A percentile compares a stretch with the other conserved stretches of the same genome.
These are phyloP conservation scores for Neonectria punicea DNA, from an alignment of 2,329 filamentous ascomycete species.

Conservation along the genomic window DNA sequence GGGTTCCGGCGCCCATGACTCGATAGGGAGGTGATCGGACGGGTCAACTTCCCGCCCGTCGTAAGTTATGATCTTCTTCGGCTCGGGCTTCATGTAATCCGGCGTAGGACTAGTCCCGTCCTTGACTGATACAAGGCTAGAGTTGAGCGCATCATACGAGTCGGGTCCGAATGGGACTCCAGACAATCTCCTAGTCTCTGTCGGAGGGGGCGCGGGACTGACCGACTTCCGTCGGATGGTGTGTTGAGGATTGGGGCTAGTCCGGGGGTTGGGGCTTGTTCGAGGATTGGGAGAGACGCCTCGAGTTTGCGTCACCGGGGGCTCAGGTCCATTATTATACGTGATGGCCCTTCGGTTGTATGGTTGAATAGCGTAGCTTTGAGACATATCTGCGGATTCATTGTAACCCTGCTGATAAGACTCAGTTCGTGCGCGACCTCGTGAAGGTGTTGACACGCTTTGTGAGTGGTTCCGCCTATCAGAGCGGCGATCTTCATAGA, in stretches of 20 bases:
- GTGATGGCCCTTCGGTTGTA: conserved; percentile 56
- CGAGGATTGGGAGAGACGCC: conserved; percentile 52
- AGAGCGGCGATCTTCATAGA: conserved; percentile 64
- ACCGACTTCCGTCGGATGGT: conserved; percentile 77
- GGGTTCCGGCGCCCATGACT: conserved; percentile 81
- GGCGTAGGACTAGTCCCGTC: conserved; percentile 50
- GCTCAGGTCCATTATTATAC: conserved; percentile 50
- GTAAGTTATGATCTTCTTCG: conserved; percentile 76
- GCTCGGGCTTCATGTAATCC: conserved; percentile 59
- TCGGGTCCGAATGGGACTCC: conserved; percentile 79
- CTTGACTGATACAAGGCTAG: conserved; percentile 54
- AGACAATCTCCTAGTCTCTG: conserved; percentile 63
- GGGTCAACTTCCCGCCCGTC: conserved; percentile 83
- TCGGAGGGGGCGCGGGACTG: conserved; percentile 71
- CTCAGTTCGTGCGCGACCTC: conserved; percentile 50
- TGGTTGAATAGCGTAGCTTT: conserved; percentile 52
- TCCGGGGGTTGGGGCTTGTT: conserved; percentile 49
- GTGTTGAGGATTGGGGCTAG: conserved; percentile 57
- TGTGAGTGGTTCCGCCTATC: conserved; percentile 57
- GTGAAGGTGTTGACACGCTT: conserved; percentile 53
- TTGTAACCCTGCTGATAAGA: conserved; percentile 42
- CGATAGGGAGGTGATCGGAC: conserved; percentile 81
- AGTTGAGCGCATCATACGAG: conserved; percentile 79
- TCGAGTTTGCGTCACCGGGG: conserved; percentile 38
- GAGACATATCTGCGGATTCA: conserved; percentile 38